Base-by-base conservation (phyloP, 306 rosid species). In the Trifolium pratense region DNA sequence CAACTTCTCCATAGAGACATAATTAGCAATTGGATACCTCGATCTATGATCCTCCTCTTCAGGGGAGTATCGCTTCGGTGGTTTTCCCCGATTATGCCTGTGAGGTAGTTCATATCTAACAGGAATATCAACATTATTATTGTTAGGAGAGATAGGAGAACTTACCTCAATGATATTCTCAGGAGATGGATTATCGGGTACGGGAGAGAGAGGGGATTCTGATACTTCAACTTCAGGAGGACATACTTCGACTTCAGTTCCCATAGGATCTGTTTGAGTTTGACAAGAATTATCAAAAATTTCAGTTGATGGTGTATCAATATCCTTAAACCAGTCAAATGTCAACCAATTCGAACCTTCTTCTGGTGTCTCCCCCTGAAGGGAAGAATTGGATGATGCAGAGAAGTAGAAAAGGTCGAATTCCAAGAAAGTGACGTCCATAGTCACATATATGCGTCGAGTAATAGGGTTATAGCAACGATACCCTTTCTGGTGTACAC, bases 291-390 rank as follows among this genome's bases (percentile, higher is more conserved):
- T 4, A n/a, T 13, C 16, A 13, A 43, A 43, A 43, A 6, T 7
- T 43, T 43, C 7, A 43, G 49, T 61, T 31, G 2, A 32, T 32
- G 37, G 25, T 61, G 23, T 61, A 63, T 17, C 23, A 17, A 6
- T 37, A 17, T 63, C 66, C 10, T n/a, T 61, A 1, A 61, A 61
- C 45, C 3, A 61, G 7, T 61, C 25, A 61, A 61, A 61, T 61
- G 15, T 32, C 5, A 14, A 14, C 25, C 14, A 61, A 15, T 61
- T 61, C 0, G 25, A 32, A 25, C 32, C 45, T 61, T 32, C 43
- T 60, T 61, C 29, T 36, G 0, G n/a, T 62, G 11, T 62, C 68
- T 62, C 48, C 68, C 26, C 8, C 3, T 2, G 40, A 60, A 31
- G 13, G 16, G 3, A 32, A 61, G 46, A 61, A 61, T 32, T 61